Percentiles rank a stretch among this genome's conserved stretches.
Evolutionary conservation across 129 eudicot species (phyloP).

Genomic region (Oenanthe sinensis): DNA sequence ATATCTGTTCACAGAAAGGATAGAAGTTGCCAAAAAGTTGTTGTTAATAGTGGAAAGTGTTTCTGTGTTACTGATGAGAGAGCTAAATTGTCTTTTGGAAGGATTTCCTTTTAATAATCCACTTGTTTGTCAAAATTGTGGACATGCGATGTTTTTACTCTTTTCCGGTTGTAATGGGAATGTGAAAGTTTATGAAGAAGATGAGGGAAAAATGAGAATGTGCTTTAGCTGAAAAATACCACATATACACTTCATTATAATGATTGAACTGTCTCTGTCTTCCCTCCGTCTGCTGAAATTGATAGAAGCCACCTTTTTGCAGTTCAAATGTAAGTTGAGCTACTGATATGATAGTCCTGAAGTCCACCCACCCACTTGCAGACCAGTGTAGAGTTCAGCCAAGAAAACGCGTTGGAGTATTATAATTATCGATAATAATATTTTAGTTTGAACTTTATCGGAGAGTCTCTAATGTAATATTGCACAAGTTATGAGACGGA

Average conservation of each 20-base stretch:
- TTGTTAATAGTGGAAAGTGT: too few relatives aligned
- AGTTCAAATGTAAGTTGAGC: not conserved
- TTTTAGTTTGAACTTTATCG: not conserved
- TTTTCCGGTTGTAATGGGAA: not conserved
- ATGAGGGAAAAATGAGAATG: not conserved
- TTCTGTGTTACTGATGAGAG: not conserved
- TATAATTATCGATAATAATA: not conserved
- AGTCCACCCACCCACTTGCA: not conserved
- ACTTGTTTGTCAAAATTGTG: not conserved
- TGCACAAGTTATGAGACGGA: not conserved
- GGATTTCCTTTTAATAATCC: not conserved
- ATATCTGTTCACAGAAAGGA: not conserved
- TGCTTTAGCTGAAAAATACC: not conserved
- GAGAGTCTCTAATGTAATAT: not conserved
- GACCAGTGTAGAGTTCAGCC: not conserved
- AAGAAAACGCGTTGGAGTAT: not conserved
- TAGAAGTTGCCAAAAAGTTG: not conserved
- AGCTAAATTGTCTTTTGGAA: not conserved
- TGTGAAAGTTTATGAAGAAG: not conserved
- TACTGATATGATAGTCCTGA: not conserved
- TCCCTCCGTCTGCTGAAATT: not conserved
- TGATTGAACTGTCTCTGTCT: not conserved
- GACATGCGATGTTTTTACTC: not conserved
- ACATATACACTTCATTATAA: not conserved
- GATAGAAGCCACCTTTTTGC: not conserved